A percentile compares a stretch with the other conserved stretches of the same genome.
Evolutionary conservation across 1,284 basidiomycete species (phyloP).

Genomic region (Singerocomus inundabilis): DNA sequence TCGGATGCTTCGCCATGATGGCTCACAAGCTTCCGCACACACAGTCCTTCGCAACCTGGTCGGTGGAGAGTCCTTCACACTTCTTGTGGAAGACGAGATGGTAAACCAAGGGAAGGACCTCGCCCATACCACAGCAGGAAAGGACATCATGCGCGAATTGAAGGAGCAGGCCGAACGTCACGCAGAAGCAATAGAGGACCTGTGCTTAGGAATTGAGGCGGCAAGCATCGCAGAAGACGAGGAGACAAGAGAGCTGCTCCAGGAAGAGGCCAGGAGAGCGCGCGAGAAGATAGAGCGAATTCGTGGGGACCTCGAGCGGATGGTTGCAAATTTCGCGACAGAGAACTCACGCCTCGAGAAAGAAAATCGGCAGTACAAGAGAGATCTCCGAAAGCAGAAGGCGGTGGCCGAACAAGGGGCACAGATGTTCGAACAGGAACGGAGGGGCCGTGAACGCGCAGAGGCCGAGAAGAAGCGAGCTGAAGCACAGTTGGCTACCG

Average conservation of each 20-base stretch:
- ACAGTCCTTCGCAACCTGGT: constrained; percentile 33
- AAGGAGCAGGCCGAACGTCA: constrained; percentile 34
- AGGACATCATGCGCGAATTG: constrained; percentile 35
- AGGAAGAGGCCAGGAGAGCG: constrained; percentile 33
- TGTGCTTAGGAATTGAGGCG: constrained; percentile 37
- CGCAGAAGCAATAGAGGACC: constrained; percentile 29
- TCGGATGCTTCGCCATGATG: constrained; percentile 37
- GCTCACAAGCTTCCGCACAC: constrained; percentile 31
- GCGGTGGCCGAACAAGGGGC: constrained; percentile 18
- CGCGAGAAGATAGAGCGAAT: constrained; percentile 27
- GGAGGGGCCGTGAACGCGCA: constrained; percentile 18
- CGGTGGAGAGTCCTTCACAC: constrained; percentile 26
- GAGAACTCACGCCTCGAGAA: constrained; percentile 33
- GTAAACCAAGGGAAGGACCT: constrained; percentile 39
- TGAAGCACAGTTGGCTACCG: constrained; percentile 19
- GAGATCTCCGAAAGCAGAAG: constrained; percentile 18
- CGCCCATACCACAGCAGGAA: constrained; percentile 38
- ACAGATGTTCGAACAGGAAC: constrained; percentile 21
- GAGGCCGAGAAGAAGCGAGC: constrained; percentile 19
- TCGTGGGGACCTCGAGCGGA: constrained; percentile 28
- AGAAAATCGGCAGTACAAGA: constrained; percentile 24
- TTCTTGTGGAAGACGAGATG: constrained; percentile 41
- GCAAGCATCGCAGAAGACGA: constrained; percentile 36
- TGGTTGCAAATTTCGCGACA: constrained; percentile 29
- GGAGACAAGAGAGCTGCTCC: constrained; percentile 35